These are phyloP conservation scores for Leccinum boreale DNA, from an alignment of 768 basidiomycete species.

Conservation along the genomic window DNA sequence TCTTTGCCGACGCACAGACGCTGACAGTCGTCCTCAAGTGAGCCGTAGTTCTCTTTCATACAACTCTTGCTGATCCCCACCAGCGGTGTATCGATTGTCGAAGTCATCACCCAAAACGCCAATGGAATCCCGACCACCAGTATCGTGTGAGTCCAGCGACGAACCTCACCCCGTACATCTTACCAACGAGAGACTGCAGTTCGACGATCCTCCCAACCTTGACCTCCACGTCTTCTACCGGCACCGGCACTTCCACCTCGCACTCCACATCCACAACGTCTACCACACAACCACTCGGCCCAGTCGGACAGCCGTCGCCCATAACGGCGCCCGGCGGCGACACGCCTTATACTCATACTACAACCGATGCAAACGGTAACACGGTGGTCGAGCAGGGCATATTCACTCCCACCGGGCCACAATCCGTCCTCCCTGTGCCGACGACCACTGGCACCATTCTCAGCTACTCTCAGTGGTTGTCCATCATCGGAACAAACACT, in stretches of 20 bases:
- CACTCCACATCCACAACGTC: constrained; percentile 14
- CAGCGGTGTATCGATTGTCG: constrained; percentile 53
- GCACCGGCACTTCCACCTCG: constrained; percentile 24
- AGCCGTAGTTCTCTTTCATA: constrained; percentile 16
- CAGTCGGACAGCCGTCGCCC: constrained; percentile 53
- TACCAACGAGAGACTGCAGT: constrained; percentile 10
- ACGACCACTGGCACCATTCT: constrained; percentile 29
- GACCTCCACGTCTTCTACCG: constrained; percentile 1
- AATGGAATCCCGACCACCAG: constrained; percentile 40
- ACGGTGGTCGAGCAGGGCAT: constrained; percentile 17
- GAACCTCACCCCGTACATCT: not conserved
- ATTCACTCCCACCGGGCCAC: constrained; percentile 34
- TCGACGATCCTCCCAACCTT: constrained; percentile 13
- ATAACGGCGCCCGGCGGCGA: constrained; percentile 40
- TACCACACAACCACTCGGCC: constrained; percentile 18
- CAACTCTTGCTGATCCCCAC: constrained; percentile 12
- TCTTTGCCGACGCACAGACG: constrained; percentile 41
- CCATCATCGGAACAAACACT: constrained; percentile 31
- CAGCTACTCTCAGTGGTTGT: constrained; percentile 28
- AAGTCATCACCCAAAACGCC: constrained; percentile 41
- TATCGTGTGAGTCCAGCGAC: constrained; percentile 37
- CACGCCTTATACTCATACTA: constrained; percentile 51
- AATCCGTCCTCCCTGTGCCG: constrained; percentile 22
- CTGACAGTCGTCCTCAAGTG: constrained; percentile 47
- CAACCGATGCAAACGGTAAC: constrained; percentile 34